phyloP scores from a whole-genome alignment of 2,329 filamentous ascomycete genomes.

The Ceratocystis ficicola region DNA sequence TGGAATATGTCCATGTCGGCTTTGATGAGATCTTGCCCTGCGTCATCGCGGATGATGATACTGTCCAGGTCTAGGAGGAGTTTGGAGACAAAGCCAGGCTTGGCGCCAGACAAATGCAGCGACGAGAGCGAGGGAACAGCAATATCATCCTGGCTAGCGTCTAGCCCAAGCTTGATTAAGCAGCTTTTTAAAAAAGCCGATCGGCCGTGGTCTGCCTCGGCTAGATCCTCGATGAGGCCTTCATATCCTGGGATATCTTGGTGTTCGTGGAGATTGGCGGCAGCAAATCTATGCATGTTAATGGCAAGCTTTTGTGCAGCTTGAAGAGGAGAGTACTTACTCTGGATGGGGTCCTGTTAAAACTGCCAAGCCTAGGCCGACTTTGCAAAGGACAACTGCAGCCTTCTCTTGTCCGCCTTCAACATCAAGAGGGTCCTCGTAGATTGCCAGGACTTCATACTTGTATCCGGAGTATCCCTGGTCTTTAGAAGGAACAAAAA shows the following conservation, averaged over 20 bases:
- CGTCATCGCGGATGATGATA: conserved; percentile 51
- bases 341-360: conserved; percentile 88
- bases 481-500: conserved; percentile 66
- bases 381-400: conserved; percentile 69
- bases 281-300: conserved; percentile 56
- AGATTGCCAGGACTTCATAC: conserved; percentile 66
- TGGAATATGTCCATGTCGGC: conserved; percentile 75
- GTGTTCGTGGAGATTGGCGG: conserved; percentile 60
- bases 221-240: conserved; percentile 54
- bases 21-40: conserved; percentile 56
- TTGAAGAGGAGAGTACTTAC: conserved; percentile 34
- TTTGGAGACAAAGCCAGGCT: conserved; percentile 52
- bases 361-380: conserved; percentile 67
- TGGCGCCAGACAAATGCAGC: conserved; percentile 62
- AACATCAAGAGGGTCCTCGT: conserved; percentile 61
- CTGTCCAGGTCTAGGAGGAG: conserved; percentile 55
- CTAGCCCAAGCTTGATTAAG: conserved; percentile 67
- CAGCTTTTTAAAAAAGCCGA: conserved; percentile 67
- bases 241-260: conserved; percentile 57
- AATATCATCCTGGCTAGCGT: conserved; percentile 56
- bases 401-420: conserved; percentile 61
- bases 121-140: conserved; percentile 67
- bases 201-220: conserved; percentile 56
- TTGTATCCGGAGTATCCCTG: conserved; percentile 33
- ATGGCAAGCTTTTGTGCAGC: not conserved